These are phyloP conservation scores for Tulasnella sp. DNA, from an alignment of 768 basidiomycete genomes.

Conservation along the genomic window DNA sequence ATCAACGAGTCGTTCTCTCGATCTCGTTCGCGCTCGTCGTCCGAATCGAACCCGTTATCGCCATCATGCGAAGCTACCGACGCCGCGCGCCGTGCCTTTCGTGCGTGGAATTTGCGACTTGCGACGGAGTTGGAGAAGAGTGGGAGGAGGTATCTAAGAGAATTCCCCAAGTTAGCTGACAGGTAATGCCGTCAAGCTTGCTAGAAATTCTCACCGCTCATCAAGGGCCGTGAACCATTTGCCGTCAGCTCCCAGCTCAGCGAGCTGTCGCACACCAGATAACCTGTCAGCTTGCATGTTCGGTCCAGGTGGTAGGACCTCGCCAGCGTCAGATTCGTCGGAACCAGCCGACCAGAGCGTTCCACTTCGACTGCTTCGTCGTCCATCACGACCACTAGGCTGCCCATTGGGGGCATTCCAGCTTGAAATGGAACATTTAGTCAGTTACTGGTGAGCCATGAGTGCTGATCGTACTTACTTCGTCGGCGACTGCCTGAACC, in stretches of 20 bases:
- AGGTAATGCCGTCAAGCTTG: not conserved
- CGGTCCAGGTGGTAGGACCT: not conserved
- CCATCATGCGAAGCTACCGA: not conserved
- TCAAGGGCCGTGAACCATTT: conserved; percentile 96
- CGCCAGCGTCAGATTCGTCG: conserved; percentile 1
- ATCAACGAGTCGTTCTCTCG: not conserved
- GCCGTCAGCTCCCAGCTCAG: conserved; percentile 48
- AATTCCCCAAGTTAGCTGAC: not conserved
- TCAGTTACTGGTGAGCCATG: not conserved
- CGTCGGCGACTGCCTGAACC: not conserved
- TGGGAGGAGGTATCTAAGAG: conserved; percentile 57
- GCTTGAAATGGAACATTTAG: not conserved
- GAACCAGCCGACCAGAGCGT: not conserved
- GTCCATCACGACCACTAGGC: not conserved
- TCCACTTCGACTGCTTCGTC: not conserved
- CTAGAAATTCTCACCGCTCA: conserved; percentile 39
- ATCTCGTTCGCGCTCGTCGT: conserved; percentile 12
- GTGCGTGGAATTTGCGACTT: conserved; percentile 74
- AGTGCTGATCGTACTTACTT: not conserved
- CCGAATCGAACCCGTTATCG: conserved; percentile 4
- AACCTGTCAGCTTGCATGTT: not conserved
- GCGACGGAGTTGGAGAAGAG: conserved; percentile 89
- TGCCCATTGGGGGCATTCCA: not conserved
- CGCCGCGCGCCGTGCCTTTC: conserved; percentile 23
- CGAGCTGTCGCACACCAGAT: conserved; percentile 9